Percentiles rank a stretch among this genome's conserved stretches.
phyloP scores from a whole-genome alignment of 2,329 filamentous ascomycete species.

The Ilyonectria mors-panacis region DNA sequence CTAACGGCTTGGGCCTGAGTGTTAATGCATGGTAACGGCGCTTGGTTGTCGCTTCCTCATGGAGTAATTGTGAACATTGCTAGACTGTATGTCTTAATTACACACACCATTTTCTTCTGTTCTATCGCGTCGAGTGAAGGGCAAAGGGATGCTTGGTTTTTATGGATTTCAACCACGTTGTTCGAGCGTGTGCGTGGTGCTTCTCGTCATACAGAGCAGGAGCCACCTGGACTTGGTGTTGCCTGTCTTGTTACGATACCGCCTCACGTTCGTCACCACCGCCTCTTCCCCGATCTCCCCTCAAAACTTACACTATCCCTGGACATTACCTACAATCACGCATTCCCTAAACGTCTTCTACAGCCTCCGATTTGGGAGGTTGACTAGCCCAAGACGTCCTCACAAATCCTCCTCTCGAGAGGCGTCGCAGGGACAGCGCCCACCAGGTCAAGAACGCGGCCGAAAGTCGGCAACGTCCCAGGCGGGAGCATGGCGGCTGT shows the following conservation, averaged over 20 bases:
- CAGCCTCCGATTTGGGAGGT: conserved; percentile 24
- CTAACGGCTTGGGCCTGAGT: conserved; percentile 30
- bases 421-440: conserved; percentile 43
- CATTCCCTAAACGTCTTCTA: conserved; percentile 15
- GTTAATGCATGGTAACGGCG: conserved; percentile 31
- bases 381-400: conserved; percentile 45
- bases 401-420: conserved; percentile 48
- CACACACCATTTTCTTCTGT: conserved; percentile 3
- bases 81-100: conserved; percentile 29
- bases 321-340: conserved; percentile 2
- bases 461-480: conserved; percentile 15
- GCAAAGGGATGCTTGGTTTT: background rate
- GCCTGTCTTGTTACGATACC: background rate
- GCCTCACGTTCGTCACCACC: background rate
- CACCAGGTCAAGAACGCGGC: conserved; percentile 24
- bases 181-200: background rate
- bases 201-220: conserved; percentile 11
- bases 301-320: background rate
- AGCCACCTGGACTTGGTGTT: conserved; percentile 11
- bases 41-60: conserved; percentile 25
- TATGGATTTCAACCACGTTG: too few relatives aligned
- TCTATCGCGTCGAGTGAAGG: background rate
- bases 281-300: background rate
- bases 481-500: conserved; percentile 33
- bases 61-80: conserved; percentile 25